These are phyloP conservation scores for Pelargonium citronellum DNA, from an alignment of 441 rosid genomes.

Conservation along the genomic window DNA sequence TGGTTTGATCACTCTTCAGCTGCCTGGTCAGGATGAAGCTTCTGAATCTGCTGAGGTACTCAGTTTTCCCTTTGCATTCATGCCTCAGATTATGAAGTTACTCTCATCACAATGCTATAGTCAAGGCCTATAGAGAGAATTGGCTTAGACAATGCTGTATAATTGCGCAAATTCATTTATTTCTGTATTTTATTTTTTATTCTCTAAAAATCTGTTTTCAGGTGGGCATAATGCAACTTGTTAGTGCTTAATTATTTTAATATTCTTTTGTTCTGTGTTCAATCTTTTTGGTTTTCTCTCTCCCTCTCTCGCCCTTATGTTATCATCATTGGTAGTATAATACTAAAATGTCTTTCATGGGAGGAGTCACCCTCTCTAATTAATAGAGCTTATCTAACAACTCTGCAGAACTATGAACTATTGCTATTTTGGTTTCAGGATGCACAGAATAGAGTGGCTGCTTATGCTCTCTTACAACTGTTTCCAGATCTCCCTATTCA, in stretches of 20 bases:
- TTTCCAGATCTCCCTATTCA: conserved; percentile 78
- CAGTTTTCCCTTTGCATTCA: conserved; percentile 6
- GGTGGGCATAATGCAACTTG: neutral
- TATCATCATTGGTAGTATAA: neutral
- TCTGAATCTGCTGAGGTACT: conserved; percentile 70
- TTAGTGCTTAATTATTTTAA: neutral
- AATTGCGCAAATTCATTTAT: neutral
- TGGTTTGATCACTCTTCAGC: conserved; percentile 69
- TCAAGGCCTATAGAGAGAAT: conserved; percentile 12
- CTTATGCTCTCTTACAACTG: conserved; percentile 68
- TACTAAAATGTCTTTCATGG: neutral
- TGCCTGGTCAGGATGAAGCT: conserved; percentile 53
- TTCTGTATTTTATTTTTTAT: no score
- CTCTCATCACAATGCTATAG: conserved; percentile 6
- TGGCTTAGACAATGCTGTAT: conserved; percentile 2
- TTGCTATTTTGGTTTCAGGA: conserved; percentile 44
- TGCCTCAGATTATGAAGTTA: conserved; percentile 16
- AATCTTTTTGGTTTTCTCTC: neutral
- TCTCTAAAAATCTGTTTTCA: neutral
- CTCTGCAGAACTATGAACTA: neutral
- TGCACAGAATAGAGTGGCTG: conserved; percentile 83
- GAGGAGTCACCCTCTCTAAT: neutral
- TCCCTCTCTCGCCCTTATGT: neutral
- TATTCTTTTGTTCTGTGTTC: neutral
- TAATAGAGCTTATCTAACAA: neutral